These are phyloP conservation scores for Beauveria rudraprayagi DNA, from an alignment of 2,329 filamentous ascomycete species.

Conservation along the genomic window DNA sequence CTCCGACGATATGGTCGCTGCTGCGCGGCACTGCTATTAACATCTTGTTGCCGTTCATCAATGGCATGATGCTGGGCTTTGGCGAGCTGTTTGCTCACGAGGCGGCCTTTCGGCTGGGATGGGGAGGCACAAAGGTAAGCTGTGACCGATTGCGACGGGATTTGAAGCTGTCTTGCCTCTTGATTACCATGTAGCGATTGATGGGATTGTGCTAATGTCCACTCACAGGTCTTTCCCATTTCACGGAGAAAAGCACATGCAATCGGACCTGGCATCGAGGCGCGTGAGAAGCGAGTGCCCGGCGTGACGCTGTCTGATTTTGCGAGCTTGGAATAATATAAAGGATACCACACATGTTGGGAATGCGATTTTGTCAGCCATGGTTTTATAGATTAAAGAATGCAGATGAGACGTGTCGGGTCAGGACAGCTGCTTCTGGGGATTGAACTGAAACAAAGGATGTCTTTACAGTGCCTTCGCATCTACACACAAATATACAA, in stretches of 20 bases:
- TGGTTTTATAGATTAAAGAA: not conserved
- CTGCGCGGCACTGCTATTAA: slow-evolving; percentile 90
- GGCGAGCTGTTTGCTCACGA: slow-evolving; percentile 96
- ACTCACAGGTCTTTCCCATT: slow-evolving; percentile 45
- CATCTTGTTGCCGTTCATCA: slow-evolving; percentile 88
- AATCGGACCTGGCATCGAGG: slow-evolving; percentile 76
- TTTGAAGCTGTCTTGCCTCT: too few relatives aligned
- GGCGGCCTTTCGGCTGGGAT: slow-evolving; percentile 84
- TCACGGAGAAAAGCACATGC: slow-evolving; percentile 55
- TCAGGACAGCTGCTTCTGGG: not conserved
- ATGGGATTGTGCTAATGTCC: not conserved
- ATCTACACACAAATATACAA: not conserved
- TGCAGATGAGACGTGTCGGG: not conserved
- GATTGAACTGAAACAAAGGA: not conserved
- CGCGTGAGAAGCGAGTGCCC: slow-evolving; percentile 53
- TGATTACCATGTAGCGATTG: not conserved
- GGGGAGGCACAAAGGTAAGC: slow-evolving; percentile 85
- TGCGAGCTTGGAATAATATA: slow-evolving; percentile 45
- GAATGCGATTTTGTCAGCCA: not conserved
- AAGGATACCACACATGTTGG: not conserved
- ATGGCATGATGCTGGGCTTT: slow-evolving; percentile 96
- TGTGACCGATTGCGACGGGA: not conserved
- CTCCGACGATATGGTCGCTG: slow-evolving; percentile 79
- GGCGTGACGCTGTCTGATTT: slow-evolving; percentile 49
- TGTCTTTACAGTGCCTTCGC: not conserved